These are phyloP conservation scores for Fraxinus nigra DNA, from an alignment of 305 asterid species.

Conservation along the genomic window DNA sequence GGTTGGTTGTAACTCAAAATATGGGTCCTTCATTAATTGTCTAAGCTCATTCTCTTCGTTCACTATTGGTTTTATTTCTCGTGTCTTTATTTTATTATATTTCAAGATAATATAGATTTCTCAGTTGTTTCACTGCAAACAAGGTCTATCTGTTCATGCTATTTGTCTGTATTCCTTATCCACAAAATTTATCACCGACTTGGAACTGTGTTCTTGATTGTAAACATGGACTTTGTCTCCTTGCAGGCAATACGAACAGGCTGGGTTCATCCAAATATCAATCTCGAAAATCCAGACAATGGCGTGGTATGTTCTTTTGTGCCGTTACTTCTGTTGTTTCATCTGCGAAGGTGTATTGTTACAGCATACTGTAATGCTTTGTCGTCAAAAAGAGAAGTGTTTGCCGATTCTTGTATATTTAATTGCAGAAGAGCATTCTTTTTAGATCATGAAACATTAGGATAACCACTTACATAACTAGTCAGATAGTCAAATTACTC, in stretches of 20 bases:
- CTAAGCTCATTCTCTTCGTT: background rate
- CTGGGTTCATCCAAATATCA: conserved; percentile 55
- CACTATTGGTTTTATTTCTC: background rate
- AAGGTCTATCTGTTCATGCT: background rate
- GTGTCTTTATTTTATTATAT: background rate
- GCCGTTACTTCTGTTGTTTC: background rate
- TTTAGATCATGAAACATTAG: background rate
- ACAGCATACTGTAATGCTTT: background rate
- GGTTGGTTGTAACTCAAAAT: background rate
- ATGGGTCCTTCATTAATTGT: background rate
- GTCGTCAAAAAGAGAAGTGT: background rate
- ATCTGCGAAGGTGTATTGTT: background rate
- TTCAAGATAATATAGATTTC: background rate
- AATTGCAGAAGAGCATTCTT: background rate
- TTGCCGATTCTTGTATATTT: background rate
- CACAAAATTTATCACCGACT: background rate
- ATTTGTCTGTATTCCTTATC: background rate
- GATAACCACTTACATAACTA: background rate
- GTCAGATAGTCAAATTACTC: background rate
- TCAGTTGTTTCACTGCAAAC: background rate
- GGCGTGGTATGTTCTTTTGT: conserved; percentile 42
- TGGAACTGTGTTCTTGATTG: background rate
- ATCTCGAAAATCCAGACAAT: conserved; percentile 50
- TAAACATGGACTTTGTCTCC: background rate
- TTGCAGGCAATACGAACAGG: conserved; percentile 59